phyloP scores from a whole-genome alignment of 768 basidiomycete genomes.

The Fistulinella prunicolor region DNA sequence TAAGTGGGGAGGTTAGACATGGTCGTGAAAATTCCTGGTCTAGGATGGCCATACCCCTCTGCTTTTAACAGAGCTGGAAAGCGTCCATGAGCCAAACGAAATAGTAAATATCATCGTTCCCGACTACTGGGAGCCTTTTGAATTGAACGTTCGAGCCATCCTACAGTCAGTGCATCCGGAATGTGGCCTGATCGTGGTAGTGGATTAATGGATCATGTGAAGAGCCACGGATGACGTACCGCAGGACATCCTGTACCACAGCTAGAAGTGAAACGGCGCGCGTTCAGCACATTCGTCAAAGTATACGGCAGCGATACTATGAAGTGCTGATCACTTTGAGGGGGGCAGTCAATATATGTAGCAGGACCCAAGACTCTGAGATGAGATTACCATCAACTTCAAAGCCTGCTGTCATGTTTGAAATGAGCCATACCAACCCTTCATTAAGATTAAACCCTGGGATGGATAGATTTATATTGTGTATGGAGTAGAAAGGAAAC shows the following conservation, averaged over 20 bases:
- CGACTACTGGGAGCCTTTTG: not conserved
- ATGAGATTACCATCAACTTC: too few relatives aligned
- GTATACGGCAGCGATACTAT: too few relatives aligned
- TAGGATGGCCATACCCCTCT: conserved; percentile 7
- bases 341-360: too few relatives aligned
- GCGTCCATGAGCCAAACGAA: not conserved
- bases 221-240: conserved; percentile 12
- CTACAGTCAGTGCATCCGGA: conserved; percentile 1
- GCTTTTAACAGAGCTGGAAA: conserved; percentile 2
- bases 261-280: too few relatives aligned
- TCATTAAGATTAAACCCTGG: too few relatives aligned
- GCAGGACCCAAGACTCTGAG: too few relatives aligned
- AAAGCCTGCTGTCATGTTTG: too few relatives aligned
- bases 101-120: not conserved
- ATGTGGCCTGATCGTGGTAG: not conserved
- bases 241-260: not conserved
- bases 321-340: too few relatives aligned
- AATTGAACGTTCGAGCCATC: conserved; percentile 17
- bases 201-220: not conserved
- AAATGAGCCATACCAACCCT: too few relatives aligned
- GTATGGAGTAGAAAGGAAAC: too few relatives aligned
- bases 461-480: too few relatives aligned
- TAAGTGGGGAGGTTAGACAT: conserved; percentile 17
- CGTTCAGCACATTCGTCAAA: too few relatives aligned
- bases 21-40: conserved; percentile 11